Evolutionary conservation across 1,284 basidiomycete genomes (phyloP), one percentile per base, ranked within the genome.

Genomic region (Leccinum proximum): DNA sequence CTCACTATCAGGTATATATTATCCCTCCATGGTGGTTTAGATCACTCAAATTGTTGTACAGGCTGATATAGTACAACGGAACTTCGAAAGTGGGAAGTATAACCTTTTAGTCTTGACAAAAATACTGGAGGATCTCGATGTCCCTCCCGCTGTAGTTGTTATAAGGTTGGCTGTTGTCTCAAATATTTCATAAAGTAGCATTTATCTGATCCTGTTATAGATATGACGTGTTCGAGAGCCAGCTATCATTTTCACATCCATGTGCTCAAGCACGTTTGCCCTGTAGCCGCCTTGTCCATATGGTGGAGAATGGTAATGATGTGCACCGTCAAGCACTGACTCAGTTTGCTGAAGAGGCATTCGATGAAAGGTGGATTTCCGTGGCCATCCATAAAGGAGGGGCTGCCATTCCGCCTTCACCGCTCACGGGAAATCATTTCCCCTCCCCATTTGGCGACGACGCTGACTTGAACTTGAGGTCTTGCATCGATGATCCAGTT

Each of bases 51-150:
- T 59, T 61, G 53, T 62, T 37, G 16, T 53, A 6, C 58, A 76
- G 73, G 63, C 64, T 26, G 67, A 70, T 40, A 62, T 84, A 26
- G 22, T 26, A 26, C 79, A 81, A 53, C 76, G 76, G 37, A 76
- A 76, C 50, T 89, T 90, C 65, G 74, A 76, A 22, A 70, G 71
- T 18, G 89, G 89, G 4, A 78, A 78, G 8, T 81, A 79, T 67
- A 92, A 92, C 70, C 76, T 92, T 14, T 74, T 91, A 37, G 76
- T 92, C 38, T 77, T 82, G 33, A 86, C 85, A 2, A 84, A 84
- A 69, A 80, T 81, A 2, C 75, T 80, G 4, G 84, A 87, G 70
- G 87, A 88, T 70, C 67, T 89, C 7, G 85, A 86, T 61, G 63
- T 89, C 30, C 82, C 84, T 9, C 79, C 79, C 42, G 82, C 80